Base-by-base conservation (phyloP, 2,329 filamentous ascomycete genomes). In the Geosmithia putterillii region DNA sequence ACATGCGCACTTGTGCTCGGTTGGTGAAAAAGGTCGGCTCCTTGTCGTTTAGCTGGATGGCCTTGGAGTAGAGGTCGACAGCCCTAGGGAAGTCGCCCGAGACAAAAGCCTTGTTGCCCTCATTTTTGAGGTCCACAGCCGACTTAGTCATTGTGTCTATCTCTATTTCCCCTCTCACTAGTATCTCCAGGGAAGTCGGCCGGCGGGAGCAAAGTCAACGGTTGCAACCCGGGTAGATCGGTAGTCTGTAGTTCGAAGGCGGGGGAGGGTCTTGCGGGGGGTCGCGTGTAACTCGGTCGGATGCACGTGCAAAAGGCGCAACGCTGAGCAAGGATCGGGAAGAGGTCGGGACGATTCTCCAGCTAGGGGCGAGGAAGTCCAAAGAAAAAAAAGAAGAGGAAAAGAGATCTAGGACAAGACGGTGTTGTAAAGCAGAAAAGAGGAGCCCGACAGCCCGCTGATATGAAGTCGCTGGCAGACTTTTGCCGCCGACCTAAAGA, bases 11-110 rank as follows among this genome's bases (percentile, higher is more conserved):
- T 76, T 95, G 90, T 18, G 92, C 92, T 60, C 92, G 76, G 67
- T 98, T 98, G 54, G 86, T 88, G 67, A 80, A 96, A 67, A 89
- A 96, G 0, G 89, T 84, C 7, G 89, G 85, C 57, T 96, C 84
- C 52, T 83, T 73, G 57, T 83, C 77, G 64, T 95, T 81, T 52
- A 86, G 66, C 47, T 84, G 81, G 58, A 98, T 96, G 21, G 90
- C 90, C 64, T 94, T 76, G 44, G 79, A 79, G 64, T 98, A 98
- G 52, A 81, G 79, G 2, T 89, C 81, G 49, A 95, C 74, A 7
- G 92, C 92, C 3, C 73, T 68, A 10, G 74, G 76, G 84, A 86
- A 98, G 69, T 96, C 84, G 56, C 95, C 87, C 25, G 79, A 71
- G 45, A 81, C 79, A 65, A 96, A 96, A 43, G 88, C 88, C 57